Evolutionary conservation across 192 early-diverging fungal species (phyloP).

Genomic region (Lobosporangium transversale): DNA sequence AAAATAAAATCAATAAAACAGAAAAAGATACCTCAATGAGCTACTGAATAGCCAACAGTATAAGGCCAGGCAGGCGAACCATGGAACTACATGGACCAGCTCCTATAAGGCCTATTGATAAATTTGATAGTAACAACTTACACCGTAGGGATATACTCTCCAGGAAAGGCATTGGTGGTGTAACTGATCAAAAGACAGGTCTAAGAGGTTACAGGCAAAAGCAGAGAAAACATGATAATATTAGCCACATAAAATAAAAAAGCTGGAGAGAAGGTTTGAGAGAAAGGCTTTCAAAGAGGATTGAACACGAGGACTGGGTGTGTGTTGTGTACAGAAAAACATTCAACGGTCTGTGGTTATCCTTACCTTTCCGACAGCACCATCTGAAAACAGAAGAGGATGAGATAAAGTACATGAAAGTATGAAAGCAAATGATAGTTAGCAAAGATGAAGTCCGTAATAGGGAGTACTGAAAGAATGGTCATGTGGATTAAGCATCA

Average conservation of each 20-base stretch:
- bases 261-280: slow-evolving; percentile 2
- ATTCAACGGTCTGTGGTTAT: too few relatives aligned
- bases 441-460: too few relatives aligned
- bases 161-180: slow-evolving; percentile 99
- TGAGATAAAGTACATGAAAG: too few relatives aligned
- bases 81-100: not conserved
- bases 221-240: slow-evolving; percentile 69
- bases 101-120: not conserved
- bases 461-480: too few relatives aligned
- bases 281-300: not conserved
- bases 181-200: slow-evolving; percentile 98
- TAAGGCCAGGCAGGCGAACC: not conserved
- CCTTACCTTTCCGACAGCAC: slow-evolving; percentile 39
- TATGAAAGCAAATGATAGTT: too few relatives aligned
- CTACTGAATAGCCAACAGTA: too few relatives aligned
- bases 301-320: not conserved
- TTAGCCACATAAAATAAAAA: too few relatives aligned
- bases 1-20: not conserved
- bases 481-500: too few relatives aligned
- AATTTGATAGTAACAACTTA: slow-evolving; percentile 60
- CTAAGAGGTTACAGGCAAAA: slow-evolving; percentile 91
- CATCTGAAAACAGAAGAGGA: slow-evolving; percentile 16
- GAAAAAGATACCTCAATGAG: too few relatives aligned
- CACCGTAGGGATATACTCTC: slow-evolving; percentile 99
- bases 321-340: too few relatives aligned